Evolutionary conservation across 2,329 filamentous ascomycete genomes (phyloP).

Genomic region (Lasiodiplodia sp.): DNA sequence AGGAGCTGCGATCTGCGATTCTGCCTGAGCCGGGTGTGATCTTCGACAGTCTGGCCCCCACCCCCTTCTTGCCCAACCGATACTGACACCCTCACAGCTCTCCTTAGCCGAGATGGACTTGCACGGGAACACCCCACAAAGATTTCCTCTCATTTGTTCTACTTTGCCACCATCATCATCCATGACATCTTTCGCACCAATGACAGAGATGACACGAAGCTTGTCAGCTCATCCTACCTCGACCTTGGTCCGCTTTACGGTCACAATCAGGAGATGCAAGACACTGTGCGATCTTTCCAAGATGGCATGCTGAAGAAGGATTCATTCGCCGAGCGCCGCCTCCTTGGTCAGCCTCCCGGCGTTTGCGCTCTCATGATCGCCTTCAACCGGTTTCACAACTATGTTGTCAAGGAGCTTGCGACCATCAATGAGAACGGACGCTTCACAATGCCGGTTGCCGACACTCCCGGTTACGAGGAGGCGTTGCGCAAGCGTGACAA

Average conservation of each 20-base stretch:
- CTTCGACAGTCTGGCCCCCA: conserved; percentile 12
- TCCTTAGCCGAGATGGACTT: conserved; percentile 59
- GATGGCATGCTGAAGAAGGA: conserved; percentile 71
- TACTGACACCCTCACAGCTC: conserved; percentile 68
- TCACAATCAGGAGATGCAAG: conserved; percentile 67
- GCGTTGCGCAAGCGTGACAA: conserved; percentile 4
- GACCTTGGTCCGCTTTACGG: conserved; percentile 75
- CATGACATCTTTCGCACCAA: conserved; percentile 67
- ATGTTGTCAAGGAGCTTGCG: conserved; percentile 77
- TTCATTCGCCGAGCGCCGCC: conserved; percentile 67
- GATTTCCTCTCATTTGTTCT: conserved; percentile 74
- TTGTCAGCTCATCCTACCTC: conserved; percentile 72
- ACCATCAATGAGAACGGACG: conserved; percentile 80
- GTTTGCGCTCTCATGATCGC: conserved; percentile 68
- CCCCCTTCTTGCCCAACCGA: conserved; percentile 62
- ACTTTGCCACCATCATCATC: conserved; percentile 68
- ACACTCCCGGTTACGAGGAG: conserved; percentile 31
- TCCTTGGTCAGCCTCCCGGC: conserved; percentile 67
- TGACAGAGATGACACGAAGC: conserved; percentile 64
- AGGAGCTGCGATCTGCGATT: conserved; percentile 57
- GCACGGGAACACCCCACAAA: conserved; percentile 67
- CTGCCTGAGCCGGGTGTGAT: conserved; percentile 12
- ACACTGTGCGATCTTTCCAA: conserved; percentile 67
- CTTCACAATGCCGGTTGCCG: conserved; percentile 68
- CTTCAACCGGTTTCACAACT: conserved; percentile 78